Evolutionary conservation across 352 stramenopile genomes (phyloP).

Genomic region (Phytophthora ramorum): DNA sequence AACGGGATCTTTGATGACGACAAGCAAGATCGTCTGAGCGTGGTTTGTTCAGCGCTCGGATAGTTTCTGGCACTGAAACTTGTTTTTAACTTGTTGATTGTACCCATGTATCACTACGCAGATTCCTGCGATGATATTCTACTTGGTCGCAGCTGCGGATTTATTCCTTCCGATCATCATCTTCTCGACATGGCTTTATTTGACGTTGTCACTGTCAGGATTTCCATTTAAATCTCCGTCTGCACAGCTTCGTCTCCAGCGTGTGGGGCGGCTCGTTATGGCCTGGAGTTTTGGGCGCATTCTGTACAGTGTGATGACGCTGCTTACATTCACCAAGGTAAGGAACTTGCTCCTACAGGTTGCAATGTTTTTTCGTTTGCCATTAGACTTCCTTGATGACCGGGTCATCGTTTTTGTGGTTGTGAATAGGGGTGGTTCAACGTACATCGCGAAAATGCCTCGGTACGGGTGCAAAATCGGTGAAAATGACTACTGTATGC

Average conservation of each 20-base stretch:
- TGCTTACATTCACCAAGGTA: conserved; percentile 90
- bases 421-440: conserved; percentile 84
- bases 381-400: too few relatives aligned
- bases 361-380: not conserved
- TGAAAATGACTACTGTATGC: not conserved
- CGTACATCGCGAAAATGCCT: conserved; percentile 67
- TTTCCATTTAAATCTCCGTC: conserved; percentile 87
- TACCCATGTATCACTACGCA: conserved; percentile 15
- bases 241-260: conserved; percentile 58
- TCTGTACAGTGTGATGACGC: conserved; percentile 88
- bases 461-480: conserved; percentile 40
- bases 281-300: conserved; percentile 88
- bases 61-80: not conserved
- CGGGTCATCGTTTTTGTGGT: not conserved
- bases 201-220: conserved; percentile 88
- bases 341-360: not conserved
- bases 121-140: conserved; percentile 85
- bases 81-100: conserved; percentile 12
- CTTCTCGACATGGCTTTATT: conserved; percentile 89
- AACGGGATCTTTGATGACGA: conserved; percentile 85
- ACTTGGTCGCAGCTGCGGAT: conserved; percentile 85
- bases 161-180: conserved; percentile 91
- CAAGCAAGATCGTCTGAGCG: conserved; percentile 68
- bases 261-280: conserved; percentile 71
- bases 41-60: conserved; percentile 43